Evolutionary conservation across 2,329 filamentous ascomycete genomes (phyloP).

Genomic region (Paecilomyces sp.): DNA sequence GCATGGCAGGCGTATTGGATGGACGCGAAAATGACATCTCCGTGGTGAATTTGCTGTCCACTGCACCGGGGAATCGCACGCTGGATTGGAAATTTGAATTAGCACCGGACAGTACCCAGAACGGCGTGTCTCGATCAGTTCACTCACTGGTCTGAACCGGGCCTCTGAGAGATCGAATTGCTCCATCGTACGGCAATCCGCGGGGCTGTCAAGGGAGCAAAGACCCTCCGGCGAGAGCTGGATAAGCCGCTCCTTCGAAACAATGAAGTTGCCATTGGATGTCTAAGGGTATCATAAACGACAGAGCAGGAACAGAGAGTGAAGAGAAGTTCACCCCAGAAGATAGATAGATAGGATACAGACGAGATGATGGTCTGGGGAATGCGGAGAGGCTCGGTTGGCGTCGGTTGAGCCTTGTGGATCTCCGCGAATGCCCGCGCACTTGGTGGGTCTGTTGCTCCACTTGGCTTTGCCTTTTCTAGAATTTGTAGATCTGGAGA

Average conservation of each 20-base stretch:
- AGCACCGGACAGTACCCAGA: background rate
- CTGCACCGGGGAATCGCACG: slow-evolving; percentile 78
- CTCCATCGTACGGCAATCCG: slow-evolving; percentile 38
- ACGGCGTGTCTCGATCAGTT: background rate
- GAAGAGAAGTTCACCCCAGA: background rate
- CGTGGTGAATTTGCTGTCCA: slow-evolving; percentile 88
- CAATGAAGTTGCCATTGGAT: slow-evolving; percentile 13
- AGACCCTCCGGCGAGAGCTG: slow-evolving; percentile 2
- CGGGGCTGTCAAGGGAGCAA: slow-evolving; percentile 4
- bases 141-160: slow-evolving; percentile 53
- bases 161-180: slow-evolving; percentile 49
- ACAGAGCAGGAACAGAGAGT: background rate
- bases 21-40: slow-evolving; percentile 71
- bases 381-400: slow-evolving; percentile 20
- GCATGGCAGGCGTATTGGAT: slow-evolving; percentile 64
- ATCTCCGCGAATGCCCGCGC: background rate
- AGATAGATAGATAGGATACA: too few species aligned
- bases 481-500: background rate
- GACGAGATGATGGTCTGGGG: slow-evolving; percentile 2
- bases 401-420: slow-evolving; percentile 12
- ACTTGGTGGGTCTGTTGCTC: too few species aligned
- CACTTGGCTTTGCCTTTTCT: too few species aligned
- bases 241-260: slow-evolving; percentile 8
- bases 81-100: slow-evolving; percentile 26
- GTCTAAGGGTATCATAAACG: slow-evolving; percentile 2